These are phyloP conservation scores for Alisma plantagoaquatica DNA, from an alignment of 106 monocot genomes.

Conservation along the genomic window DNA sequence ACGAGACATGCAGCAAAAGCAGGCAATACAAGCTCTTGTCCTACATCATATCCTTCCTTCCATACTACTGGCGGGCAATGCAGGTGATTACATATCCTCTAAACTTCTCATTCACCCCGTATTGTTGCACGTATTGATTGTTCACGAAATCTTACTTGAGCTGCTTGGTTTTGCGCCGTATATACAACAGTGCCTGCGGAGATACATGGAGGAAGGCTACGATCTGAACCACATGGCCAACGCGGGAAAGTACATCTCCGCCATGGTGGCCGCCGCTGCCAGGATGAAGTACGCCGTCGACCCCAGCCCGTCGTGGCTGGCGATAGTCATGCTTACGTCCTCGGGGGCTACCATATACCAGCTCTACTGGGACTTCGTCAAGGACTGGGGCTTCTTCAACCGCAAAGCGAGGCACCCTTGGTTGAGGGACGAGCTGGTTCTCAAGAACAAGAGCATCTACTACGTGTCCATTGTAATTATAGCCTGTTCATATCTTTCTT, in stretches of 20 bases:
- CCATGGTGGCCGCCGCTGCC: conserved; percentile 79
- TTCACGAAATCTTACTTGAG: background rate
- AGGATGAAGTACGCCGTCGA: conserved; percentile 62
- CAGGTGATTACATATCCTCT: no score
- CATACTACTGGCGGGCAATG: conserved; percentile 95
- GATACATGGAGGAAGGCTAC: conserved; percentile 87
- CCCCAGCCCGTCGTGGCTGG: conserved; percentile 49
- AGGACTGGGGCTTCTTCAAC: conserved; percentile 85
- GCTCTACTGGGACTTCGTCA: conserved; percentile 96
- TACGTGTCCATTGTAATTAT: conserved; percentile 72
- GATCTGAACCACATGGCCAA: conserved; percentile 84
- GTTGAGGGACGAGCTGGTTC: conserved; percentile 78
- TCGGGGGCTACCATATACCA: no score
- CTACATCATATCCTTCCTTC: conserved; percentile 82
- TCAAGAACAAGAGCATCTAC: conserved; percentile 70
- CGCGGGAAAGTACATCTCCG: conserved; percentile 84
- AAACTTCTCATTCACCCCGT: no score
- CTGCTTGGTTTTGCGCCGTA: background rate
- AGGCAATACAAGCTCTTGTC: conserved; percentile 58
- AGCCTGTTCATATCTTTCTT: background rate
- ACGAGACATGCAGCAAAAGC: conserved; percentile 54
- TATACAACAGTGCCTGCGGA: conserved; percentile 62
- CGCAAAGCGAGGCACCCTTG: conserved; percentile 39
- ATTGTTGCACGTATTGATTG: background rate
- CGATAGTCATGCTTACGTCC: conserved; percentile 35